phyloP scores from a whole-genome alignment of 768 basidiomycete species.

The Coprinopsis sp. region DNA sequence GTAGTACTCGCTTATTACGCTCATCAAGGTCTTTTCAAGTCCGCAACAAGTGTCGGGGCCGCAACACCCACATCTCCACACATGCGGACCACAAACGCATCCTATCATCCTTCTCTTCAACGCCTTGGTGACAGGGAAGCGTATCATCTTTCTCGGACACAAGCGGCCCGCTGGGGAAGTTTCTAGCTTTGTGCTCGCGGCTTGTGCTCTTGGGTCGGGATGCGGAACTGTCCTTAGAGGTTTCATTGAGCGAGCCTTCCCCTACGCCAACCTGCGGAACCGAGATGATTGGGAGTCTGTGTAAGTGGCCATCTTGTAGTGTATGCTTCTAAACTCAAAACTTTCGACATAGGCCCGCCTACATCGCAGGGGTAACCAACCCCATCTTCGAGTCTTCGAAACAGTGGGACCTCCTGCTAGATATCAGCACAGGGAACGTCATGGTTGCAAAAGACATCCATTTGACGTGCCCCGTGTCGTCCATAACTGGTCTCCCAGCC shows the following conservation, averaged over 20 bases:
- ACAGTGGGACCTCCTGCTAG: slow-evolving; percentile 91
- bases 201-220: slow-evolving; percentile 90
- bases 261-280: slow-evolving; percentile 88
- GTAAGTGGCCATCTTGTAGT: slow-evolving; percentile 41
- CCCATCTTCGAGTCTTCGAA: slow-evolving; percentile 89
- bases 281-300: slow-evolving; percentile 87
- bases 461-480: slow-evolving; percentile 45
- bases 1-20: slow-evolving; percentile 88
- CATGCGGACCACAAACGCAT: slow-evolving; percentile 84
- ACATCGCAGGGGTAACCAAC: slow-evolving; percentile 95
- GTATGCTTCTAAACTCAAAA: slow-evolving; percentile 1
- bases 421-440: slow-evolving; percentile 83
- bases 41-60: slow-evolving; percentile 62
- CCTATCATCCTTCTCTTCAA: slow-evolving; percentile 96
- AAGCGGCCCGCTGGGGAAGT: slow-evolving; percentile 87
- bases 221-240: slow-evolving; percentile 81
- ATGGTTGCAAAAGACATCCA: slow-evolving; percentile 85
- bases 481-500: slow-evolving; percentile 33
- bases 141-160: slow-evolving; percentile 94
- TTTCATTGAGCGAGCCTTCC: slow-evolving; percentile 89
- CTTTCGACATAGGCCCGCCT: slow-evolving; percentile 61
- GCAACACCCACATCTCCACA: slow-evolving; percentile 88
- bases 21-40: slow-evolving; percentile 76
- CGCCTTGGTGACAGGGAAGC: slow-evolving; percentile 89
- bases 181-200: slow-evolving; percentile 86